A percentile compares a stretch with the other conserved stretches of the same genome.
phyloP scores from a whole-genome alignment of 2,329 filamentous ascomycete genomes.

The Colletotrichum salicis region DNA sequence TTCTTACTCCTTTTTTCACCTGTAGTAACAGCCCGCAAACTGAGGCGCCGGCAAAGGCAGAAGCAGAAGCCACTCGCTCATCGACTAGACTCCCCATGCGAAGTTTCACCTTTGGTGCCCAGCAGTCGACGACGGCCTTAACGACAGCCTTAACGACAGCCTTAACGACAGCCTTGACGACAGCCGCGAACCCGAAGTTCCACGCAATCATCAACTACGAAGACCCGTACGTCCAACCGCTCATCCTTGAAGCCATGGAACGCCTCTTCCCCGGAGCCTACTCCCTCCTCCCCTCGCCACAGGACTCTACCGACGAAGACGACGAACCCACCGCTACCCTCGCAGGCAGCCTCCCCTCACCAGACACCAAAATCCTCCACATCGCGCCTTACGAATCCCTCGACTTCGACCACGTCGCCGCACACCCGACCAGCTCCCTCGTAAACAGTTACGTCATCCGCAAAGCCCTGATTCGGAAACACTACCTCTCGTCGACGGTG shows the following conservation, averaged over 20 bases:
- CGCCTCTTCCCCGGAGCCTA: slow-evolving; percentile 65
- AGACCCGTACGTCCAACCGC: slow-evolving; percentile 87
- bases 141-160: too few relatives aligned
- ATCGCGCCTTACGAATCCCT: slow-evolving; percentile 88
- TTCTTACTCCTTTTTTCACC: slow-evolving; percentile 25
- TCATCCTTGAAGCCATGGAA: slow-evolving; percentile 79
- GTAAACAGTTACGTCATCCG: slow-evolving; percentile 94
- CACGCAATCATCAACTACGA: slow-evolving; percentile 86
- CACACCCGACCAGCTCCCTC: slow-evolving; percentile 70
- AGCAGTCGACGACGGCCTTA: slow-evolving; percentile 51
- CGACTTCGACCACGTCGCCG: slow-evolving; percentile 80
- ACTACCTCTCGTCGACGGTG: slow-evolving; percentile 87
- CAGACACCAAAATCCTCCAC: slow-evolving; percentile 70
- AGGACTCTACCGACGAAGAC: slow-evolving; percentile 43
- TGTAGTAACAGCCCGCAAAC: slow-evolving; percentile 23
- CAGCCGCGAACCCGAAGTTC: slow-evolving; percentile 34
- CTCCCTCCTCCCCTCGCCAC: slow-evolving; percentile 64
- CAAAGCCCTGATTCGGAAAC: slow-evolving; percentile 95
- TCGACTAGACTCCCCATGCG: slow-evolving; percentile 21
- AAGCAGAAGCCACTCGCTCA: slow-evolving; percentile 8
- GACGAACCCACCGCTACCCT: slow-evolving; percentile 46
- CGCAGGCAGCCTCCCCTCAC: slow-evolving; percentile 46
- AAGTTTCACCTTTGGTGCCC: slow-evolving; percentile 16
- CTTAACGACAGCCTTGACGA: background rate
- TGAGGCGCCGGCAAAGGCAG: background rate